Evolutionary conservation across 192 early-diverging fungal species (phyloP).

Genomic region (Coemansia sp.): DNA sequence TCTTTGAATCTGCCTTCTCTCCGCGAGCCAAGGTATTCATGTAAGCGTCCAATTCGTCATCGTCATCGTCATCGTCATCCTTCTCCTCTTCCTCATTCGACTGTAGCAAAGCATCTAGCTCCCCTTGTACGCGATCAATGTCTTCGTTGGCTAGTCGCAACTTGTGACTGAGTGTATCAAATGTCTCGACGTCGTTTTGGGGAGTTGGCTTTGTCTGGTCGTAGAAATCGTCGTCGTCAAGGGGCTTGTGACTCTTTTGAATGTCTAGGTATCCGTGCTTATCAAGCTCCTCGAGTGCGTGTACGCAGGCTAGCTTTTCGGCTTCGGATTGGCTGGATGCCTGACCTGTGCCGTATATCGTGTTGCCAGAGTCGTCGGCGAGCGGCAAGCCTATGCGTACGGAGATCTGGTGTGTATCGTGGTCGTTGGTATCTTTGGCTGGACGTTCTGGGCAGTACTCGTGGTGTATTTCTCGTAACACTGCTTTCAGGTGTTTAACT

Average conservation of each 20-base stretch:
- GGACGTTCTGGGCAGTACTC: constrained; percentile 24
- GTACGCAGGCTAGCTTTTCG: constrained; percentile 64
- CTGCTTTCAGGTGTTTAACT: constrained; percentile 14
- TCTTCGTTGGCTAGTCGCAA: constrained; percentile 38
- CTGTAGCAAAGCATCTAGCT: constrained; percentile 9
- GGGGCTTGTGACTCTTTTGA: constrained; percentile 13
- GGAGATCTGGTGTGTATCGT: no score
- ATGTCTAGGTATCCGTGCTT: constrained; percentile 52
- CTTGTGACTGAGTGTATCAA: constrained; percentile 61
- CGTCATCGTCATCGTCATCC: constrained; percentile 59
- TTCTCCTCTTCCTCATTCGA: constrained; percentile 10
- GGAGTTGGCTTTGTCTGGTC: constrained; percentile 55
- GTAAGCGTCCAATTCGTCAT: constrained; percentile 69
- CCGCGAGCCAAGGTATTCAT: constrained; percentile 62
- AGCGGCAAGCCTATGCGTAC: constrained; percentile 28
- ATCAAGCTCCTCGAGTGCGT: constrained; percentile 70
- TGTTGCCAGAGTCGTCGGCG: constrained; percentile 21
- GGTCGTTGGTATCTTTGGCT: not conserved
- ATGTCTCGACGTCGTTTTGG: constrained; percentile 61
- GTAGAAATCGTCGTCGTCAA: constrained; percentile 69
- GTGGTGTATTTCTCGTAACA: constrained; percentile 26
- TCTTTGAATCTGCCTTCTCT: constrained; percentile 46
- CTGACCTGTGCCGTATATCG: constrained; percentile 19
- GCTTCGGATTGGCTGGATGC: constrained; percentile 53
- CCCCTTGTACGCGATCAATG: constrained; percentile 31